Base-by-base conservation (phyloP, 148 eudicot genomes). In the Rheum nobile region DNA sequence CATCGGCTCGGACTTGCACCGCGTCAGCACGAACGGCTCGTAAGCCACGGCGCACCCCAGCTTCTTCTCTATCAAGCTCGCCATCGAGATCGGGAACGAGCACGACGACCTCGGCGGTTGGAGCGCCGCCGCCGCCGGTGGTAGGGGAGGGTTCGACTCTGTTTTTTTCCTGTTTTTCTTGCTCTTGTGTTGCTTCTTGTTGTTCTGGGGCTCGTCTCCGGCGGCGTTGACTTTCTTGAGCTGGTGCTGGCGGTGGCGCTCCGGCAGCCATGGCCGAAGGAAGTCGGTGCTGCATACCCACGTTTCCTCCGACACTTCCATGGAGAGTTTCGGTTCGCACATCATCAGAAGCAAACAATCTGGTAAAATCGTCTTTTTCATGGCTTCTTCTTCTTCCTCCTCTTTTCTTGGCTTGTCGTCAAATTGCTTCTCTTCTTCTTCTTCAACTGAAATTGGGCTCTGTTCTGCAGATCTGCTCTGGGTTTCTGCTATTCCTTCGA, bases 1-100 rank as follows among this genome's bases (percentile, higher is more conserved):
- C 89, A 88, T 82, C 80, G 98, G 98, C 80, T 85, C 98, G 0
- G 98, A 94, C 85, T 91, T 91, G 75, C 98, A 94, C 70, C 98
- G 71, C 1, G 96, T 85, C 75, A 94, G 81, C 34, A 81, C 91
- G 5, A 91, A 90, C 50, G 98, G 97, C 89, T 94, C 98, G 73
- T 84, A 91, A 31, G 81, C 91, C 44, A 80, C 90, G 19, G 94
- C 89, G 44, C 80, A 88, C 75, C 73, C 85, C 73, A 88, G 76
- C 81, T 89, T 87, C 82, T 83, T 87, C 80, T 87, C 98, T 1
- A 92, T 81, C 85, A 88, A 32, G 22, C 82, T 75, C 54, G 96
- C 90, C 91, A 90, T 89, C 3, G 97, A 77, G 19, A 80, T 80
- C 21, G 97, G 97, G 44, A 89, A 84, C 0, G 97, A 88, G 55